These are phyloP conservation scores for Candida ulmi DNA, from an alignment of 805 yeast species.

Conservation along the genomic window DNA sequence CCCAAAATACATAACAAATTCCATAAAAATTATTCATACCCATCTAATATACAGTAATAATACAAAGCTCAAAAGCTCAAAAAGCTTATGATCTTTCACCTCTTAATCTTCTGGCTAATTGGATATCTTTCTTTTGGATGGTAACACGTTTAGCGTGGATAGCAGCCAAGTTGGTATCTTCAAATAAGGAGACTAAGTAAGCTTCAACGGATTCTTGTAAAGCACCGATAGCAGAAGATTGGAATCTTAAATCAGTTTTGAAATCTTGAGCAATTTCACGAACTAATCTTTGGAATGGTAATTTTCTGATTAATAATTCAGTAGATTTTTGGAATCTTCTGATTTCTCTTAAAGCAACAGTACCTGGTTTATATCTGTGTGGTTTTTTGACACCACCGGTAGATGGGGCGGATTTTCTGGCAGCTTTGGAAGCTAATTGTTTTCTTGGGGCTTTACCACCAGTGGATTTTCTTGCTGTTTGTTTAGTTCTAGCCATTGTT, in stretches of 20 bases:
- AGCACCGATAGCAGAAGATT: conserved; percentile 96
- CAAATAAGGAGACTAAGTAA: conserved; percentile 90
- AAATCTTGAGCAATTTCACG: conserved; percentile 94
- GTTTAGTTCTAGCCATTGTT: conserved; percentile 86
- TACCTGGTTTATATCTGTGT: conserved; percentile 97
- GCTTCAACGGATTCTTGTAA: conserved; percentile 99
- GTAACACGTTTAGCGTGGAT: conserved; percentile 99
- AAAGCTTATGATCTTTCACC: conserved; percentile 81
- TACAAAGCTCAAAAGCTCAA: conserved; percentile 1
- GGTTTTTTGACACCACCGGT: conserved; percentile 93
- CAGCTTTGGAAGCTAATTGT: conserved; percentile 88
- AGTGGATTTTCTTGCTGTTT: conserved; percentile 91
- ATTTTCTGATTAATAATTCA: conserved; percentile 88
- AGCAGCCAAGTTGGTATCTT: conserved; percentile 98
- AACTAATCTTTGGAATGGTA: conserved; percentile 96
- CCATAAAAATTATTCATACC: background rate
- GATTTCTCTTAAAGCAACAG: conserved; percentile 93
- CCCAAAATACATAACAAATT: background rate
- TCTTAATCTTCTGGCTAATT: conserved; percentile 95
- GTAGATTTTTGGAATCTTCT: conserved; percentile 97
- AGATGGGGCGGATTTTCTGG: conserved; percentile 89
- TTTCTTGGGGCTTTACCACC: conserved; percentile 97
- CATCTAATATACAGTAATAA: conserved; percentile 1
- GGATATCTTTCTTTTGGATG: conserved; percentile 96
- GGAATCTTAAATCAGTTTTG: conserved; percentile 92